phyloP scores from a whole-genome alignment of 2,329 filamentous ascomycete genomes.

The Alternaria postmessia region DNA sequence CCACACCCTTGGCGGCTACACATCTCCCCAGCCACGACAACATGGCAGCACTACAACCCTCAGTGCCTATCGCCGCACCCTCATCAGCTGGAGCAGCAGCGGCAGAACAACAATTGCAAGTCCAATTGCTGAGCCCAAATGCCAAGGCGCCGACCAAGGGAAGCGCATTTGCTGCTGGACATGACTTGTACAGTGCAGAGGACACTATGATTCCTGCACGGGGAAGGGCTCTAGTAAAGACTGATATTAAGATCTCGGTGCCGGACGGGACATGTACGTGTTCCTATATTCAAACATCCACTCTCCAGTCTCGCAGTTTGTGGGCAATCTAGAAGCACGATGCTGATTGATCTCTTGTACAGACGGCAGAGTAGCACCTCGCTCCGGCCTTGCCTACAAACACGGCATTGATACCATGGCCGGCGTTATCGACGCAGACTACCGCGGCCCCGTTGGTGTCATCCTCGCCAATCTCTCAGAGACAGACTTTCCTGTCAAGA shows the following conservation, averaged over 20 bases:
- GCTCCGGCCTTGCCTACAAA: slow-evolving; percentile 90
- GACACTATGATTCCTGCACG: slow-evolving; percentile 79
- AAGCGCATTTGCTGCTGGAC: slow-evolving; percentile 88
- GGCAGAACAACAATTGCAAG: slow-evolving; percentile 68
- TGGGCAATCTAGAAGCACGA: neutral
- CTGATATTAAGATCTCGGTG: slow-evolving; percentile 89
- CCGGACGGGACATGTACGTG: slow-evolving; percentile 86
- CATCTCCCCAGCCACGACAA: slow-evolving; percentile 28
- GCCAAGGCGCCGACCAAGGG: slow-evolving; percentile 88
- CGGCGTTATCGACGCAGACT: slow-evolving; percentile 97
- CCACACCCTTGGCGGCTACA: slow-evolving; percentile 41
- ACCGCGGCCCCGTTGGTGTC: slow-evolving; percentile 92
- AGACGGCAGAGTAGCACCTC: slow-evolving; percentile 90
- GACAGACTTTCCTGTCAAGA: slow-evolving; percentile 78
- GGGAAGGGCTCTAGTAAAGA: slow-evolving; percentile 87
- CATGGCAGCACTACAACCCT: slow-evolving; percentile 27
- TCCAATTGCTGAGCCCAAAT: slow-evolving; percentile 85
- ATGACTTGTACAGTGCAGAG: slow-evolving; percentile 85
- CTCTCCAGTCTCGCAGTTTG: neutral
- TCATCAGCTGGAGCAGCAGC: slow-evolving; percentile 35
- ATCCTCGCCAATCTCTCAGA: slow-evolving; percentile 93
- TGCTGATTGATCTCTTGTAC: neutral
- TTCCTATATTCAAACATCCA: neutral
- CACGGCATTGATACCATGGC: slow-evolving; percentile 96
- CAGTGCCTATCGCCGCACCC: slow-evolving; percentile 32